A percentile compares a stretch with the other conserved stretches of the same genome.
Evolutionary conservation across 495 filamentous ascomycete species (phyloP).

Genomic region (Oidiodendron maius): DNA sequence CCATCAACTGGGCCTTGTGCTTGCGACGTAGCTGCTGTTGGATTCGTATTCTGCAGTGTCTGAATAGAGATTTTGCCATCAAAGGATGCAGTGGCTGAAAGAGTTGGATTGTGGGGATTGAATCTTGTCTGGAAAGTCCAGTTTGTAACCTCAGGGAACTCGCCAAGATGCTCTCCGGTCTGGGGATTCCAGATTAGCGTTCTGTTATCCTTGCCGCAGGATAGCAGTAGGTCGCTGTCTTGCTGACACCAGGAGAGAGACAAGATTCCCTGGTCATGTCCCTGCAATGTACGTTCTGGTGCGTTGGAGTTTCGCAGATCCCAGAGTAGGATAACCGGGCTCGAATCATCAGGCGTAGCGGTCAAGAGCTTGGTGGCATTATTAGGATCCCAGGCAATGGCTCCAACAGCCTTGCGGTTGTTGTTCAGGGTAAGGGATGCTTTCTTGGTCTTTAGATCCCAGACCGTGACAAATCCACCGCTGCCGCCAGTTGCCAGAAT

Average conservation of each 20-base stretch:
- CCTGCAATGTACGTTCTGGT: slow-evolving; percentile 80
- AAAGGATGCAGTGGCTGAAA: slow-evolving; percentile 92
- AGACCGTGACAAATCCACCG: slow-evolving; percentile 94
- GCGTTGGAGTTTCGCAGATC: slow-evolving; percentile 94
- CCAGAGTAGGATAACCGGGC: slow-evolving; percentile 87
- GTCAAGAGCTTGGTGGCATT: slow-evolving; percentile 91
- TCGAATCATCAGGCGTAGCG: slow-evolving; percentile 84
- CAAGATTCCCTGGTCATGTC: slow-evolving; percentile 87
- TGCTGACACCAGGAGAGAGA: slow-evolving; percentile 95
- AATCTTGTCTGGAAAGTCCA: slow-evolving; percentile 97
- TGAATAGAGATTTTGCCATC: slow-evolving; percentile 92
- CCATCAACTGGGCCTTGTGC: slow-evolving; percentile 61
- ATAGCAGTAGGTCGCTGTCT: slow-evolving; percentile 84
- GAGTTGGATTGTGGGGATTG: slow-evolving; percentile 85
- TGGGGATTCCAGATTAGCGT: slow-evolving; percentile 96
- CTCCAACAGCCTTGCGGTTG: slow-evolving; percentile 87
- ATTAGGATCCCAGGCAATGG: slow-evolving; percentile 94
- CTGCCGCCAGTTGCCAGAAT: slow-evolving; percentile 92
- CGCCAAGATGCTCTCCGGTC: slow-evolving; percentile 76
- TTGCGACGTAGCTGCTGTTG: slow-evolving; percentile 53
- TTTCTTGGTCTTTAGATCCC: slow-evolving; percentile 97
- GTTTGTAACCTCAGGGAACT: slow-evolving; percentile 95
- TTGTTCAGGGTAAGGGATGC: slow-evolving; percentile 95
- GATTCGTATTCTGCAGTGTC: slow-evolving; percentile 83
- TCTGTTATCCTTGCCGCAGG: slow-evolving; percentile 93